Evolutionary conservation across 331 rosid genomes (phyloP).

Genomic region (Rhamnella rubrinervis): DNA sequence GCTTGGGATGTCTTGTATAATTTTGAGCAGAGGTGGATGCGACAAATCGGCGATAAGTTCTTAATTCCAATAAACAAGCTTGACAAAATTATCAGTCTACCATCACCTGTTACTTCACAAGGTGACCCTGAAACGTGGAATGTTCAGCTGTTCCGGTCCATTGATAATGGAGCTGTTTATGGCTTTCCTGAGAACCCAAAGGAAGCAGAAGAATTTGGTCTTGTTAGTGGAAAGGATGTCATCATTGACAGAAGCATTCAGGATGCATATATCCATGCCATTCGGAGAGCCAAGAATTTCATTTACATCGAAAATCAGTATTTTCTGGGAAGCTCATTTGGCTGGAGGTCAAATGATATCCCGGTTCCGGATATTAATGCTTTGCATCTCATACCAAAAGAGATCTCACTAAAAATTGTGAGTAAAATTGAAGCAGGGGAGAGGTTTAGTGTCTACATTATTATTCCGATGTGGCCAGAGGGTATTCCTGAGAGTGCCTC

Average conservation of each 20-base stretch:
- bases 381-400: constrained; percentile 80
- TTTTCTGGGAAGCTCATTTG: constrained; percentile 85
- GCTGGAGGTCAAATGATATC: constrained; percentile 52
- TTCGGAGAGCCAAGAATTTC: constrained; percentile 66
- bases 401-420: constrained; percentile 68
- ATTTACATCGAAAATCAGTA: constrained; percentile 90
- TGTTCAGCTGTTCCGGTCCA: constrained; percentile 84
- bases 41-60: constrained; percentile 43
- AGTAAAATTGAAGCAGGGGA: constrained; percentile 73
- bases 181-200: constrained; percentile 47
- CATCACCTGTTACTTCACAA: constrained; percentile 27
- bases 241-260: constrained; percentile 73
- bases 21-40: constrained; percentile 91
- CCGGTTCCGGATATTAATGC: constrained; percentile 61
- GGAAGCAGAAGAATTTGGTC: constrained; percentile 47
- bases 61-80: constrained; percentile 32
- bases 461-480: constrained; percentile 97
- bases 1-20: constrained; percentile 94
- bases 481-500: constrained; percentile 76
- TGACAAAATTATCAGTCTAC: constrained; percentile 35
- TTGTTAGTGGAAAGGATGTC: constrained; percentile 71
- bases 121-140: constrained; percentile 58
- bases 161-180: constrained; percentile 68
- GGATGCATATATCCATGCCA: constrained; percentile 78
- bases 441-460: constrained; percentile 67